Base-by-base conservation (phyloP, 768 basidiomycete species). In the Phaffia australis region DNA sequence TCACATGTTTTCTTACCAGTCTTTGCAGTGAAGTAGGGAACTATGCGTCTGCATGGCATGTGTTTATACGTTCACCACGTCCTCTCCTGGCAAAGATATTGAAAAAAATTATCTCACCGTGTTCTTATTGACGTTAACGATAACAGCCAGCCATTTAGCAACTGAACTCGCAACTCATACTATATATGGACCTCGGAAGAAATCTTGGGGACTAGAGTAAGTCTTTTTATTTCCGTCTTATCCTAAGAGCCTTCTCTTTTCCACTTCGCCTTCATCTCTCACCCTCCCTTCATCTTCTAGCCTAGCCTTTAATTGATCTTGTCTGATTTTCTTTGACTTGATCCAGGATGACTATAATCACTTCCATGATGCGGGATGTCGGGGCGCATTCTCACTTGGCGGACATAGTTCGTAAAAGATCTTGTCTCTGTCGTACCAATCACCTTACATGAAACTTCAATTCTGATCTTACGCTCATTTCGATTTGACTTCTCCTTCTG, bases 131-230 rank as follows among this genome's bases (percentile, higher is more conserved):
- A 42, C 11, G 35, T 42, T 42, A 11, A 11, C 11, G 35, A 11
- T 42, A 11, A 1, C n/a, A 59, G 60, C 60, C 42, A 66, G 61
- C 25, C 65, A 61, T 30, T 30, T 66, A 16, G 65, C 60, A 19
- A 29, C 23, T 16, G 65, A 66, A 32, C 81, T 95, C 29, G 76
- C 94, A 56, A 79, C 81, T 8, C 87, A 95, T 74, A 83, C 86
- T 69, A 78, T 97, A 50, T 87, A 84, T 79, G 94, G 94, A 3
- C 92, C 94, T 0, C 84, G 87, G 52, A 84, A 85, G 73, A 87
- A 87, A 74, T 85, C 87, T 7, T 99, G 94, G 94, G 90, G 92
- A 0, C 85, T 92, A 62, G 87, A 89, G 77, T 97, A 88, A 93
- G 64, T 57, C 93, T 2, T 81, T 94, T 35, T 82, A 90, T 18